Conservation (phyloP, 2,329 filamentous ascomycete species). For the Triangularia verruculosa region DNA sequence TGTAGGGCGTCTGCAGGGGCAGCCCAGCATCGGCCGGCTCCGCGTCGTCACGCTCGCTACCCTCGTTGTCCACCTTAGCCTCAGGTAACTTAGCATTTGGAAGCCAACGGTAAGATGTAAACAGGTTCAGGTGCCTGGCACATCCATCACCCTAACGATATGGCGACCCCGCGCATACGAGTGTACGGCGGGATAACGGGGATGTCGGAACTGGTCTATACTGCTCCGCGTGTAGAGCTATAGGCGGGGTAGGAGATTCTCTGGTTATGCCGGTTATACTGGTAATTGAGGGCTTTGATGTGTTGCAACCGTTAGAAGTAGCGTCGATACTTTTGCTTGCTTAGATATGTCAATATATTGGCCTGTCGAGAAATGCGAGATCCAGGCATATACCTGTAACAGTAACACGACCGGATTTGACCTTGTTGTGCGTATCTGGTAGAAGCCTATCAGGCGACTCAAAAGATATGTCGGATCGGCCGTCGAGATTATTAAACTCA, state of each 20-base stretch:
- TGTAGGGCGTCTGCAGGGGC: conserved; percentile 6
- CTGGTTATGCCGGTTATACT: conserved; percentile 15
- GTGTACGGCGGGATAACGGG: conserved; percentile 1
- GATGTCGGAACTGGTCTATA: conserved; percentile 8
- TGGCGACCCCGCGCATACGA: background rate
- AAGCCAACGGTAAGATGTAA: conserved; percentile 3
- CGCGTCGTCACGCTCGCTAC: conserved; percentile 12
- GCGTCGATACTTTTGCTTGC: conserved; percentile 20
- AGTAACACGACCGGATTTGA: conserved; percentile 17
- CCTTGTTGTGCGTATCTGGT: conserved; percentile 11
- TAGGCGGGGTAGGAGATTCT: conserved; percentile 12
- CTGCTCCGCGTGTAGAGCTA: conserved; percentile 11
- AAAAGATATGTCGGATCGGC: conserved; percentile 18
- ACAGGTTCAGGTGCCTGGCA: conserved; percentile 8
- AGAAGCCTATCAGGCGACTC: conserved; percentile 17
- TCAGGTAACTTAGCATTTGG: background rate
- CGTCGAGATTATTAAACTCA: conserved; percentile 17
- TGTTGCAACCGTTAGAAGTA: conserved; percentile 10
- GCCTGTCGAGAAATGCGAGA: conserved; percentile 15
- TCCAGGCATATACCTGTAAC: conserved; percentile 18
- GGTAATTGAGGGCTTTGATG: conserved; percentile 16
- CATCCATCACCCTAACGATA: conserved; percentile 6
- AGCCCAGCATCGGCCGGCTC: conserved; percentile 14
- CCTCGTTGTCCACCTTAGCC: conserved; percentile 10
- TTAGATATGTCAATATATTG: conserved; percentile 18